phyloP scores from a whole-genome alignment of 768 basidiomycete genomes.

The Termitomyces sp. region DNA sequence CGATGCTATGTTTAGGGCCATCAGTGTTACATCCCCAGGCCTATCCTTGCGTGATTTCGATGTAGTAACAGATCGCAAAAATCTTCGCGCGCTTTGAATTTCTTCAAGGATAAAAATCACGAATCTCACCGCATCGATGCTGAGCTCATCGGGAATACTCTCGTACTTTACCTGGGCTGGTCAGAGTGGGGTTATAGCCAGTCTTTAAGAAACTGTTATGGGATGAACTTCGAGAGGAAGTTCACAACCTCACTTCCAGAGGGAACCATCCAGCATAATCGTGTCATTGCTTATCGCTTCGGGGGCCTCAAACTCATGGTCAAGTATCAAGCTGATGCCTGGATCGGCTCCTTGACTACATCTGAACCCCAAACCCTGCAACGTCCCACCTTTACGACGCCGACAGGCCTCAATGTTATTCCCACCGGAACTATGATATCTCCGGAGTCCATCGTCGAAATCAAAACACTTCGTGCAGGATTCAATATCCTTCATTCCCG shows the following conservation, averaged over 20 bases:
- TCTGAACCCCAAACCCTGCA: background rate
- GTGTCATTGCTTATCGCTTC: conserved; percentile 14
- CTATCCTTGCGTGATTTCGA: conserved; percentile 10
- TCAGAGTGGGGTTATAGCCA: conserved; percentile 4
- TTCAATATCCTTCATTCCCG: background rate
- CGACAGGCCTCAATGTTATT: conserved; percentile 8
- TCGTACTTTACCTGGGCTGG: conserved; percentile 16
- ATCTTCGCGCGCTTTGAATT: conserved; percentile 14
- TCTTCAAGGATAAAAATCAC: background rate
- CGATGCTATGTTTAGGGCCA: conserved; percentile 10
- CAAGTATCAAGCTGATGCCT: conserved; percentile 24
- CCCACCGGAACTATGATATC: conserved; percentile 7
- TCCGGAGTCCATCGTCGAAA: conserved; percentile 13
- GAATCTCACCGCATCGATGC: conserved; percentile 13
- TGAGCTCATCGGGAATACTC: conserved; percentile 12
- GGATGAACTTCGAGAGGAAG: conserved; percentile 12
- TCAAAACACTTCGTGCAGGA: conserved; percentile 13
- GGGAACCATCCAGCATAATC: conserved; percentile 11
- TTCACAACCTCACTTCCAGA: conserved; percentile 13
- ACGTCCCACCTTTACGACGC: background rate
- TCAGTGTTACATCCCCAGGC: conserved; percentile 9
- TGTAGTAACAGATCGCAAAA: conserved; percentile 14
- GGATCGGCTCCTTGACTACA: conserved; percentile 5
- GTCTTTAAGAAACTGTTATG: conserved; percentile 4
- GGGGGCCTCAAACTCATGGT: conserved; percentile 23